Base-by-base conservation (phyloP, 129 eudicot genomes). In the Silybum marianum region DNA sequence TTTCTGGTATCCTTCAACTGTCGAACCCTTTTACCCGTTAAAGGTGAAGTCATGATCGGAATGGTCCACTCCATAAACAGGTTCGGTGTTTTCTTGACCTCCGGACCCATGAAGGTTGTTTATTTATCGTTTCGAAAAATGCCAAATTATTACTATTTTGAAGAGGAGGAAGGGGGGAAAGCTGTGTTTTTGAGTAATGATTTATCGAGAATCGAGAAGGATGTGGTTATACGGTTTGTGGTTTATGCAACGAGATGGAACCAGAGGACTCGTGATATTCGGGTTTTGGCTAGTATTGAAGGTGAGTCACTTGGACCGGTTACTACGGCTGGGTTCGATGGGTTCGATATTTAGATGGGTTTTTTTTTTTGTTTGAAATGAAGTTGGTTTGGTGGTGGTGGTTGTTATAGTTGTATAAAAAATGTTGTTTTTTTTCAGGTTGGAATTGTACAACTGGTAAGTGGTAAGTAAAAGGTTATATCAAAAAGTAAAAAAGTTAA, bases 271-370 rank as follows among this genome's bases (percentile, higher is more conserved):
- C 81, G 92, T 78, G 92, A 86, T 58, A 82, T 84, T 71, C 14
- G 36, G 25, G 82, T 88, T 69, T 62, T 93, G 82, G 98, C 98
- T 63, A 90, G 85, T n/a, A 78, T 93, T 21, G 91, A 89, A 21
- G 92, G 88, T 24, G 92, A 88, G 48, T 71, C 85, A 14, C 84
- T 93, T 8, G 98, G 98, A n/a, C 96, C 98, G 28, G 82, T 93
- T 78, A 80, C 92, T 6, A 84, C 84, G n/a, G 76, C 89, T 10
- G 93, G 96, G 36, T 63, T 78, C 44, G 96, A 93, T 80, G 93
- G 89, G 21, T 44, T 93, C 42, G 93, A 86, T 13, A 68, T 89
- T 51, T 87, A 86, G 85, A 71, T 72, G 24, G 44, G n/a, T n/a
- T n/a, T n/a, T n/a, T n/a, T n/a, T n/a, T 32, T 46, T 32, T 7